These are phyloP conservation scores for Fragaria nilgerrensis DNA, from an alignment of 306 rosid genomes.

Conservation along the genomic window DNA sequence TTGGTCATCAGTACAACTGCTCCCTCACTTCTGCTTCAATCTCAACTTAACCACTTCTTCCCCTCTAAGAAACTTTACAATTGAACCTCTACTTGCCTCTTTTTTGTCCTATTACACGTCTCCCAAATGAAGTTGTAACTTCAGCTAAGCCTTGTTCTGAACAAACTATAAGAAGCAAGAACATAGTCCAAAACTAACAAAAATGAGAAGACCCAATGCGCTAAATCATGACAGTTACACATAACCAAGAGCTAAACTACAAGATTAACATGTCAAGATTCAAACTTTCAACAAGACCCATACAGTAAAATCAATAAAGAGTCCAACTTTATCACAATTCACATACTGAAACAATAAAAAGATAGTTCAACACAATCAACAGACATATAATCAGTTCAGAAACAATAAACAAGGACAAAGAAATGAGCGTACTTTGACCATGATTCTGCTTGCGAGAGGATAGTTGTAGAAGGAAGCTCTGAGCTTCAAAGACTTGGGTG, in stretches of 20 bases:
- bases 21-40: background rate
- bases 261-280: too few relatives aligned
- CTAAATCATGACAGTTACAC: background rate
- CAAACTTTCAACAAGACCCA: background rate
- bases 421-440: conserved; percentile 49
- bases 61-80: background rate
- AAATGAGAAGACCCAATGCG: background rate
- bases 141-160: background rate
- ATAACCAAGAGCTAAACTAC: background rate
- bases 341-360: background rate
- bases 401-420: background rate
- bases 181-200: background rate
- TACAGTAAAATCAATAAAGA: background rate
- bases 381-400: background rate
- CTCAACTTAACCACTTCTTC: background rate
- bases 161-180: background rate
- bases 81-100: background rate
- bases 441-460: conserved; percentile 78
- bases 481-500: conserved; percentile 32
- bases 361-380: background rate
- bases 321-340: background rate
- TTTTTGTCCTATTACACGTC: too few relatives aligned
- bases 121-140: background rate
- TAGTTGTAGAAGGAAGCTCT: conserved; percentile 55
- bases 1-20: background rate